These are phyloP conservation scores for Chalaropsis thielavioides DNA, from an alignment of 2,329 filamentous ascomycete genomes.

Conservation along the genomic window DNA sequence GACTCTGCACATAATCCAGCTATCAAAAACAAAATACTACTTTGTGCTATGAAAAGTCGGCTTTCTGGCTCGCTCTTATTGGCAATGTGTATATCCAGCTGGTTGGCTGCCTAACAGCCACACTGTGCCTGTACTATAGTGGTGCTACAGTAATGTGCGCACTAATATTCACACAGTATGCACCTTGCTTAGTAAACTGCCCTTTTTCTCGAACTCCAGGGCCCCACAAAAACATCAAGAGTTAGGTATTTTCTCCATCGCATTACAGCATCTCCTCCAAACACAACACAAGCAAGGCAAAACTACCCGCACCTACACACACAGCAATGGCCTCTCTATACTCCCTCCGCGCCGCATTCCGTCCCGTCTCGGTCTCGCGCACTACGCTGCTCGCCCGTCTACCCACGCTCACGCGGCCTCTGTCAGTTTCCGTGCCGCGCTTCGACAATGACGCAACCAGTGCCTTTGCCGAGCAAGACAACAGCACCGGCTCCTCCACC, in stretches of 20 bases:
- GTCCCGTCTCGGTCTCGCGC: constrained; percentile 18
- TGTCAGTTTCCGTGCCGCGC: constrained; percentile 7
- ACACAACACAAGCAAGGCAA: not conserved
- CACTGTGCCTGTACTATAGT: not conserved
- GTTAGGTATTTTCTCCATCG: not conserved
- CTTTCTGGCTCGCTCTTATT: not conserved
- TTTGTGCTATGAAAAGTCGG: too few relatives aligned
- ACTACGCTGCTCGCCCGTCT: not conserved
- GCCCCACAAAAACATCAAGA: not conserved
- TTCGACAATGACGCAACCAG: constrained; percentile 3
- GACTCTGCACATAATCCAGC: not conserved
- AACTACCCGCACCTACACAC: not conserved
- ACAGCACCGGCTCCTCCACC: not conserved
- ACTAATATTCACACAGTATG: not conserved
- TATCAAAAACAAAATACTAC: too few relatives aligned
- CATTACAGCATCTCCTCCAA: not conserved
- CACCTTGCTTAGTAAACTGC: constrained; percentile 1
- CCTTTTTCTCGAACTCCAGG: not conserved
- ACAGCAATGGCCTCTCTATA: constrained; percentile 7
- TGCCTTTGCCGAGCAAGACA: constrained; percentile 7
- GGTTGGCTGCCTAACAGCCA: not conserved
- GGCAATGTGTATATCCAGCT: not conserved
- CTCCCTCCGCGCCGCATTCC: constrained; percentile 16
- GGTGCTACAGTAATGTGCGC: not conserved
- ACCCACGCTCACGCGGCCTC: not conserved